Base-by-base conservation (phyloP, 2,329 filamentous ascomycete species). In the Alternaria viburni region DNA sequence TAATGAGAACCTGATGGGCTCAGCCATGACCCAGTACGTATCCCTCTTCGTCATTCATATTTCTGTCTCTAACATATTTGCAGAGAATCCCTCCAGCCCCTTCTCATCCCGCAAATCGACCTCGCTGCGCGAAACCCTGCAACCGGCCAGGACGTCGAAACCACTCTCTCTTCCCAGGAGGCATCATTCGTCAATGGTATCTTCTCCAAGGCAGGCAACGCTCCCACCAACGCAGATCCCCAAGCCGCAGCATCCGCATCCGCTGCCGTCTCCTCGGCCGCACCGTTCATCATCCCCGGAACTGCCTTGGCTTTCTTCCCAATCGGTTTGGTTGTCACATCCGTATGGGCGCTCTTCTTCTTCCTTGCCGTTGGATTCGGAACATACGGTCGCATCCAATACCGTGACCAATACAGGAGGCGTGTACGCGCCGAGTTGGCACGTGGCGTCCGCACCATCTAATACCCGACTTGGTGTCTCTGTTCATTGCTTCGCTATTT, bases 151-250 rank as follows among this genome's bases (percentile, higher is more conserved):
- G 77, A 80, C 1, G 83, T 92, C 61, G 85, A 81, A 71, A 90
- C 90, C 54, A 89, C 87, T 32, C 86, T 93, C 54, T 90, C 90
- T 10, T 86, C 87, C 63, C 89, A 90, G 78, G 89, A 92, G 76
- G 90, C 91, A 15, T 86, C 87, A 7, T 93, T 93, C 70, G 86
- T 93, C 43, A 87, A 86, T 13, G 91, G 91, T 55, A 86, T 91
- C 70, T 93, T 93, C 79, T 87, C 90, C 57, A 80, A 85, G 54
- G 81, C 86, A 59, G 81, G 86, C 13, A 63, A 28, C 10, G 66
- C 85, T 72, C 78, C 85, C 72, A 89, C 87, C 62, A 73, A 71
- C 30, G 72, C 69, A 54, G 70, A 75, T 66, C 86, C 84, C 13
- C 83, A 86, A 11, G 74, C 76, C 4, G 68, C 74, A 10, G 73